Evolutionary conservation across 768 basidiomycete species (phyloP).

Genomic region (Collybia sp.): DNA sequence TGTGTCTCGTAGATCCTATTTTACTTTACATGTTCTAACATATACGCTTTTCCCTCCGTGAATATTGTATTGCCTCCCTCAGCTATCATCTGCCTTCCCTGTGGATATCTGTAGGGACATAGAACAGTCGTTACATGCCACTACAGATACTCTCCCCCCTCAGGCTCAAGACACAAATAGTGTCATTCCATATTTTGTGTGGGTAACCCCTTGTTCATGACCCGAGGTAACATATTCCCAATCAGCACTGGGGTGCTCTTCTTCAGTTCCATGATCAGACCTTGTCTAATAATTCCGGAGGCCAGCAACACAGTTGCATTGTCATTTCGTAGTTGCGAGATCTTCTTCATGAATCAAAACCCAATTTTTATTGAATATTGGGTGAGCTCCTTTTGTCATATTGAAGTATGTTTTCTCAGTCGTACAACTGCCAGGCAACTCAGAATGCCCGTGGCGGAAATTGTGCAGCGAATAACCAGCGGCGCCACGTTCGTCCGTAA

Average conservation of each 20-base stretch:
- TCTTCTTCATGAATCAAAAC: conserved; percentile 48
- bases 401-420: no score
- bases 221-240: conserved; percentile 24
- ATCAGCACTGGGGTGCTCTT: conserved; percentile 22
- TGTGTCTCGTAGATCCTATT: no score
- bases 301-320: conserved; percentile 34
- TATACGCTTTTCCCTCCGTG: no score
- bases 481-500: conserved; percentile 48
- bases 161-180: conserved; percentile 41
- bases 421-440: conserved; percentile 36
- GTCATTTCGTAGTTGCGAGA: conserved; percentile 35
- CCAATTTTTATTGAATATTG: conserved; percentile 19
- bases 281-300: conserved; percentile 10
- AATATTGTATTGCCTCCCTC: no score
- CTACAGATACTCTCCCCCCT: conserved; percentile 42
- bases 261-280: not conserved
- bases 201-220: no score
- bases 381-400: conserved; percentile 13
- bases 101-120: no score
- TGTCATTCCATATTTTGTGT: no score
- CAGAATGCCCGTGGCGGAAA: conserved; percentile 48
- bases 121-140: no score
- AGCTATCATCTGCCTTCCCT: no score
- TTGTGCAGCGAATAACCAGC: conserved; percentile 40
- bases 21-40: not conserved